Base-by-base conservation (phyloP, 371 early-diverging fungal species). In the Rhizopus microsporus region DNA sequence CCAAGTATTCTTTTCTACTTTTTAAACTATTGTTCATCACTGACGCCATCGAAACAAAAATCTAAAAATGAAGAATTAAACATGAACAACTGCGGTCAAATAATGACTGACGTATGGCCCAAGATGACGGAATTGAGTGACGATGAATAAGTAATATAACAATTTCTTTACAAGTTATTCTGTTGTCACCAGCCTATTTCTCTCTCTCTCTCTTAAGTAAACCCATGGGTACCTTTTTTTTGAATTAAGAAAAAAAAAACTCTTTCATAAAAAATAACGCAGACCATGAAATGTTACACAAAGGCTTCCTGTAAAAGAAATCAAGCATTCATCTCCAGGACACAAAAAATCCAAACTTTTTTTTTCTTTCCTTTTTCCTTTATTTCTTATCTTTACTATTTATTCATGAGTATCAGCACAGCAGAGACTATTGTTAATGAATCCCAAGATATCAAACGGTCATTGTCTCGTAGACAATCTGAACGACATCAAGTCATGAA, bases 401-500 rank as follows among this genome's bases (percentile, higher is more conserved):
- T 29, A n/a, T 46, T 29, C 29, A 42, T n/a, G 15, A 42, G 15
- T 9, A 46, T 46, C 29, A 46, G 46, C 46, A 46, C 46, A 46
- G 7, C 2, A 23, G 15, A 46, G 8, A 29, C 15, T 9, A 46
- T 6, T 43, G 15, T 23, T 23, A 23, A 23, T 23, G 23, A 23
- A 23, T 23, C 23, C 32, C 60, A 59, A 32, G 38, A 48, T 8
- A 72, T 60, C 44, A 66, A 72, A 49, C 63, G 58, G n/a, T 46
- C 49, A 15, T 39, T 68, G 0, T 40, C 37, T 55, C 54, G 75
- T 49, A 57, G 63, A 10, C 61, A 60, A 15, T 74, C 75, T 17
- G 75, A 75, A 51, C 62, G 68, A 30, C 72, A 72, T 42, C 69
- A 69, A 53, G 65, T 66, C 3, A 54, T 74, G 46, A 62, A 74